Evolutionary conservation across 1,284 basidiomycete genomes (phyloP).

Genomic region (Spongiforma sp.): DNA sequence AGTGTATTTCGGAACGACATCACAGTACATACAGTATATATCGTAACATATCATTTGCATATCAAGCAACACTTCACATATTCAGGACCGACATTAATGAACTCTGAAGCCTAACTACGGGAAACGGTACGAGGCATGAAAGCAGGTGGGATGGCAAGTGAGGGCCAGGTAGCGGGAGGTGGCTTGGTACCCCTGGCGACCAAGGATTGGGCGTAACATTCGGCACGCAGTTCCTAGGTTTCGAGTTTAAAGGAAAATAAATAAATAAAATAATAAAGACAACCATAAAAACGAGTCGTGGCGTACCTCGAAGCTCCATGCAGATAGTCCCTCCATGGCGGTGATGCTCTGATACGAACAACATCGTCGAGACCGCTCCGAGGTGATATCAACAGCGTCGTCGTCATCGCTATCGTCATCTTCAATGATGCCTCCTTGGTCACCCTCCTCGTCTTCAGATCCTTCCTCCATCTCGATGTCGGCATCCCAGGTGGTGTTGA

Average conservation of each 20-base stretch:
- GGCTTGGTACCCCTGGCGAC: constrained; percentile 32
- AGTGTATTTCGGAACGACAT: constrained; percentile 11
- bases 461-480: constrained; percentile 4
- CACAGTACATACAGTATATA: constrained; percentile 7
- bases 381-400: too few relatives aligned
- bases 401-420: neutral
- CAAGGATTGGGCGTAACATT: constrained; percentile 37
- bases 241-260: neutral
- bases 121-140: constrained; percentile 25
- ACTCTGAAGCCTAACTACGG: neutral
- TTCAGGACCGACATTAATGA: neutral
- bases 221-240: constrained; percentile 30
- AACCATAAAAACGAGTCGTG: neutral
- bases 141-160: constrained; percentile 35
- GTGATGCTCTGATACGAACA: constrained; percentile 36
- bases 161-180: constrained; percentile 15
- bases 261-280: neutral
- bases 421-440: too few relatives aligned
- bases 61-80: neutral
- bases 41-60: constrained; percentile 11
- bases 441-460: neutral
- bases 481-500: neutral
- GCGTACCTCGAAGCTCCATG: constrained; percentile 37
- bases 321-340: constrained; percentile 26
- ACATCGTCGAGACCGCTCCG: neutral